phyloP scores from a whole-genome alignment of 1,284 basidiomycete genomes.

The Cutaneotrichosporon sp. region DNA sequence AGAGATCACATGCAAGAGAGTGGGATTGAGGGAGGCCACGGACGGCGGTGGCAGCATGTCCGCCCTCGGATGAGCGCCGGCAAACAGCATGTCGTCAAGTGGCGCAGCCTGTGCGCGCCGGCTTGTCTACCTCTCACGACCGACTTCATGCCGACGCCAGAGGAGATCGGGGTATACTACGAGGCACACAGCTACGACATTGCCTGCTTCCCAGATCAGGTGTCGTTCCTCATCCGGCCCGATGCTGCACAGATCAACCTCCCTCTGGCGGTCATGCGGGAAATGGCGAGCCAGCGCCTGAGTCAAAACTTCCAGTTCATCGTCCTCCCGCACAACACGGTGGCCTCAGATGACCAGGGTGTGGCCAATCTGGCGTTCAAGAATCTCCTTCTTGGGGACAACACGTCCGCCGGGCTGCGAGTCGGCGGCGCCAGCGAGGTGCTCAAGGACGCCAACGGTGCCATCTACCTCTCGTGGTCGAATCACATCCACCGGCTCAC shows the following conservation, averaged over 20 bases:
- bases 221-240: constrained; percentile 60
- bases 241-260: constrained; percentile 52
- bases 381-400: constrained; percentile 58
- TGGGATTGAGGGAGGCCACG: constrained; percentile 52
- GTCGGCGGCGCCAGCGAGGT: constrained; percentile 68
- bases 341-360: constrained; percentile 15
- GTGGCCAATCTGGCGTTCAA: constrained; percentile 23
- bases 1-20: constrained; percentile 8
- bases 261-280: constrained; percentile 82
- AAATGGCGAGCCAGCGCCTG: constrained; percentile 87
- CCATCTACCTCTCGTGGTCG: constrained; percentile 87
- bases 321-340: constrained; percentile 48
- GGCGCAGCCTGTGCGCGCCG: constrained; percentile 78
- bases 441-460: constrained; percentile 59
- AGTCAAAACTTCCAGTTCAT: constrained; percentile 95
- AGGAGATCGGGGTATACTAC: constrained; percentile 72
- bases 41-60: constrained; percentile 81
- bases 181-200: constrained; percentile 60
- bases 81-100: constrained; percentile 79
- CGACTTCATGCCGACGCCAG: constrained; percentile 73
- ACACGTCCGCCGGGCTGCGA: constrained; percentile 51
- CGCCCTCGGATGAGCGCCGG: constrained; percentile 64
- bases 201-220: constrained; percentile 45
- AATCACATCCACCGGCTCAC: constrained; percentile 92
- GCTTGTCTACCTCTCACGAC: constrained; percentile 86